phyloP scores from a whole-genome alignment of 2,329 filamentous ascomycete genomes.

The Byssoonygena ceratinophila region DNA sequence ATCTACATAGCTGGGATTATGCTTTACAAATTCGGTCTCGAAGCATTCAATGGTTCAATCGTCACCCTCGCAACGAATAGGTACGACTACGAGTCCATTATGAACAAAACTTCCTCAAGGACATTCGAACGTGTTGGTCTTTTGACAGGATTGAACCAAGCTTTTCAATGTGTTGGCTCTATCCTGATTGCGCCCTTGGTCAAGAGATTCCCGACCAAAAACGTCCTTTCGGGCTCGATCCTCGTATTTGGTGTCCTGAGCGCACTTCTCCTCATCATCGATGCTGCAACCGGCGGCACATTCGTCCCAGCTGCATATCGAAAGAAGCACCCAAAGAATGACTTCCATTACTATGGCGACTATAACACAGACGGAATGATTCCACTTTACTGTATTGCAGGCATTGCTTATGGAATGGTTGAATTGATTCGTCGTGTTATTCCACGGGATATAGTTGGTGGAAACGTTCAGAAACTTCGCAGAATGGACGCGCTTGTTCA shows the following conservation, averaged over 20 bases:
- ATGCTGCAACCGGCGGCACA: constrained; percentile 3
- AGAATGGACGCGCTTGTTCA: constrained; percentile 7
- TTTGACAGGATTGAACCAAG: constrained; percentile 5
- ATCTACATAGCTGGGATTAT: constrained; percentile 8
- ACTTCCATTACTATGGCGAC: constrained; percentile 7
- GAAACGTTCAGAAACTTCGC: constrained; percentile 1
- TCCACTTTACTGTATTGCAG: constrained; percentile 1
- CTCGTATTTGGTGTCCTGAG: not conserved
- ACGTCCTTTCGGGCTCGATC: constrained; percentile 2
- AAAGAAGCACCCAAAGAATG: constrained; percentile 8
- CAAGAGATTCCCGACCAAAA: constrained; percentile 4
- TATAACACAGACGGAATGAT: constrained; percentile 8
- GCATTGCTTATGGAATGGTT: constrained; percentile 6
- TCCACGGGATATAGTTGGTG: constrained; percentile 5
- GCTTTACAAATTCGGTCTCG: constrained; percentile 8
- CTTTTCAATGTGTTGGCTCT: constrained; percentile 8
- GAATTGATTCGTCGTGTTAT: constrained; percentile 7
- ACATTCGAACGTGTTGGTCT: constrained; percentile 8
- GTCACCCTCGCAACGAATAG: constrained; percentile 7
- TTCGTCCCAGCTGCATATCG: not conserved
- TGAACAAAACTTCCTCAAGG: not conserved
- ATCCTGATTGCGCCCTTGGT: constrained; percentile 9
- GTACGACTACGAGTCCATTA: constrained; percentile 5
- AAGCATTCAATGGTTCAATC: constrained; percentile 7
- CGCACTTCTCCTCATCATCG: constrained; percentile 5